These are phyloP conservation scores for Euphrasia arctica DNA, from an alignment of 305 asterid species.

Conservation along the genomic window DNA sequence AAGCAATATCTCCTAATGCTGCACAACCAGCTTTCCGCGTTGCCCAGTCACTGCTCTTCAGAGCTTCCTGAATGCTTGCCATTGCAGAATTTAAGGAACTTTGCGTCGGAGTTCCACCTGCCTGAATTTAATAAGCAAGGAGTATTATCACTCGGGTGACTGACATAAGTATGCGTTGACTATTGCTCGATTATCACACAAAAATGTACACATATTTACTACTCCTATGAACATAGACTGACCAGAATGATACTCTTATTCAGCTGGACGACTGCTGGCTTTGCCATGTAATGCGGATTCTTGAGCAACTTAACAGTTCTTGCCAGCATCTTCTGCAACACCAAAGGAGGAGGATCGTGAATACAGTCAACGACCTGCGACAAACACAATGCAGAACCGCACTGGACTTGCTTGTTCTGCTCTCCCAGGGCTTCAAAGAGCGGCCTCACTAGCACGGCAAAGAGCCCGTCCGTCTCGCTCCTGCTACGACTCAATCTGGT, in stretches of 20 bases:
- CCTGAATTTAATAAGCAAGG: slow-evolving; percentile 45
- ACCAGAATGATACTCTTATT: slow-evolving; percentile 93
- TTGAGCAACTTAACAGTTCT: slow-evolving; percentile 81
- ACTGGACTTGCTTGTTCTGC: slow-evolving; percentile 82
- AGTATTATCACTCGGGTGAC: background rate
- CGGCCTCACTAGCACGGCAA: slow-evolving; percentile 79
- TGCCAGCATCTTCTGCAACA: slow-evolving; percentile 85
- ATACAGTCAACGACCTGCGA: slow-evolving; percentile 77
- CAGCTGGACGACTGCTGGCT: slow-evolving; percentile 88
- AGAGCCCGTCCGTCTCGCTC: slow-evolving; percentile 55
- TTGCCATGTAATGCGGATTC: slow-evolving; percentile 94
- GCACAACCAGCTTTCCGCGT: slow-evolving; percentile 89
- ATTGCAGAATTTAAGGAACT: slow-evolving; percentile 63
- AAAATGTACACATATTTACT: too few relatives aligned
- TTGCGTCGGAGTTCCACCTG: slow-evolving; percentile 78
- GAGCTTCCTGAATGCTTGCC: slow-evolving; percentile 79
- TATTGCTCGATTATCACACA: too few relatives aligned
- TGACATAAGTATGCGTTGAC: background rate
- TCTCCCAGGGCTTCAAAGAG: slow-evolving; percentile 95
- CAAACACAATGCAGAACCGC: slow-evolving; percentile 87
- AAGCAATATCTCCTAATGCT: slow-evolving; percentile 87
- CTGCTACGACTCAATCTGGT: slow-evolving; percentile 60
- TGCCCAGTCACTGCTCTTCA: slow-evolving; percentile 85
- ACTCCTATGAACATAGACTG: slow-evolving; percentile 21
- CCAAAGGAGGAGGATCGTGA: slow-evolving; percentile 67